Evolutionary conservation across 1,284 basidiomycete genomes (phyloP), one percentile per base, ranked within the genome.

Genomic region (Microbotryum intermedium): DNA sequence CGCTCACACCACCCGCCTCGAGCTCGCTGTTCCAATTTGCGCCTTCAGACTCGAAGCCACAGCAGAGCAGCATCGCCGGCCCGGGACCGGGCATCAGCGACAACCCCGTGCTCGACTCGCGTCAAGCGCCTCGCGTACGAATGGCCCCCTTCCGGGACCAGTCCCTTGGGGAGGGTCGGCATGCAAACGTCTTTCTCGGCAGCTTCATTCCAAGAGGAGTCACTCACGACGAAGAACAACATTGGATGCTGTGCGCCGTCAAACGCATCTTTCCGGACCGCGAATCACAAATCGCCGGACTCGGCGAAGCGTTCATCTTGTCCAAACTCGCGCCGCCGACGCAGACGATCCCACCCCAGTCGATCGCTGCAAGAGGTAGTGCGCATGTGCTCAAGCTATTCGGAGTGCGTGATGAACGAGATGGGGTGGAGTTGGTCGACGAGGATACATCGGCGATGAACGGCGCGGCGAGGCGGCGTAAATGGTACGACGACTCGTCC

Each of bases 231-330:
- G 34, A 49, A 25, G 60, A 44, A 16, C 56, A 64, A 21, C 55
- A 59, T 54, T 77, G 77, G 76, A 65, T 59, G 44, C 65, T 79
- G 8, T 78, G 77, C 57, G 78, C 77, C 0, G 76, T 75, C 20
- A 79, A 79, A 67, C 69, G 74, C 2, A 66, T 76, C 47, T 71
- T 74, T 8, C 66, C 74, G 1, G 78, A 78, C 59, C 70, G 75
- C 23, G 77, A 79, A 55, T 72, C 71, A 16, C 77, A 78, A 60
- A 73, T 76, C 2, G 72, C 76, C 60, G 77, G 76, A 3, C 68
- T 78, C 18, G 72, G 75, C 53, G 78, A 79, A 65, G 78, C 77
- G 0, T 76, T 77, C 71, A 77, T 78, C 68, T 72, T 78, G 34
- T 72, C 75, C 54, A 72, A 75, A 11, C 70, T 79, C 5, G 47